phyloP scores from a whole-genome alignment of 176 grass and related monocot genomes.

The Aegilops speltoides region DNA sequence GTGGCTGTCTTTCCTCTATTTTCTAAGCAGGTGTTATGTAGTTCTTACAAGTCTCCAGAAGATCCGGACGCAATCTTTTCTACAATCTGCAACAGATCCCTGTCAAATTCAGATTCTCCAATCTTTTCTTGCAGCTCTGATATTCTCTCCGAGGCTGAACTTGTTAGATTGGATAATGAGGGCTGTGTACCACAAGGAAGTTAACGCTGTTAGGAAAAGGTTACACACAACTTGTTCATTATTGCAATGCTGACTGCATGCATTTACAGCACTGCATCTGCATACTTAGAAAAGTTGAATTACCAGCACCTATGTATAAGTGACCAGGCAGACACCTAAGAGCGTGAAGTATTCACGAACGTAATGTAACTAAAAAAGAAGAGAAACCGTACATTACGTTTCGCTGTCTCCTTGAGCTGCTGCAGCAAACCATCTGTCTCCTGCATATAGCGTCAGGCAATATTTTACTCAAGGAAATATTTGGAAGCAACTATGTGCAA shows the following conservation, averaged over 20 bases:
- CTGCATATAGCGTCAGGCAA: slow-evolving; percentile 47
- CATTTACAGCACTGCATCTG: not conserved
- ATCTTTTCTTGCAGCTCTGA: slow-evolving; percentile 48
- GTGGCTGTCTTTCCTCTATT: not conserved
- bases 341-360: slow-evolving; percentile 5
- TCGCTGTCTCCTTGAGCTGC: slow-evolving; percentile 58
- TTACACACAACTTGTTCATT: not conserved
- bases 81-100: slow-evolving; percentile 59
- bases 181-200: slow-evolving; percentile 38
- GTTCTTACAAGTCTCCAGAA: slow-evolving; percentile 87
- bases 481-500: slow-evolving; percentile 12
- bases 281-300: not conserved
- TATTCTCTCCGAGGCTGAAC: slow-evolving; percentile 50
- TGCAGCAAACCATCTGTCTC: slow-evolving; percentile 76
- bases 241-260: not conserved
- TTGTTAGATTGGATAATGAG: slow-evolving; percentile 66
- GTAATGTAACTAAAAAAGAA: slow-evolving; percentile 14
- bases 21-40: not conserved
- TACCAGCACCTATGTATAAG: not conserved
- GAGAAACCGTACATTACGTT: slow-evolving; percentile 45
- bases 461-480: slow-evolving; percentile 36
- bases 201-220: slow-evolving; percentile 25
- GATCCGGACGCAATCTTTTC: slow-evolving; percentile 90
- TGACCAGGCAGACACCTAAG: slow-evolving; percentile 15
- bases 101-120: slow-evolving; percentile 74